phyloP scores from a whole-genome alignment of 2,329 filamentous ascomycete species.

The Cylindrodendrum hubeiense region DNA sequence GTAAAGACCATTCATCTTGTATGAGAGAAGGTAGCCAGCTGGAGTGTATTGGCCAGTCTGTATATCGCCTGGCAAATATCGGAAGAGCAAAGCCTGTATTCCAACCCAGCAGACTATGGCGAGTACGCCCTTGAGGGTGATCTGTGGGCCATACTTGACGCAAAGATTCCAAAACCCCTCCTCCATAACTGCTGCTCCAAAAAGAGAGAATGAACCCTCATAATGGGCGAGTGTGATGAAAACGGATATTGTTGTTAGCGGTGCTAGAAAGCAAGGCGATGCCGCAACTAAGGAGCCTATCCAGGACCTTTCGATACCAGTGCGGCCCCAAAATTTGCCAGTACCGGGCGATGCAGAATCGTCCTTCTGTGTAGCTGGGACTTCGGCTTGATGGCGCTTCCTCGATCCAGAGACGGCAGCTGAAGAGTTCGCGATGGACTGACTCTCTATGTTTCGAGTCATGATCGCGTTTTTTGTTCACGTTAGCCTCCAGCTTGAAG shows the following conservation, averaged over 20 bases:
- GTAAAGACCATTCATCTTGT: slow-evolving; percentile 56
- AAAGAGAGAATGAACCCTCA: slow-evolving; percentile 34
- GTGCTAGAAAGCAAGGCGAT: slow-evolving; percentile 39
- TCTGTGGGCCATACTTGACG: slow-evolving; percentile 28
- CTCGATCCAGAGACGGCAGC: background rate
- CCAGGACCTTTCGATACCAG: slow-evolving; percentile 40
- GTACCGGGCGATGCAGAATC: background rate
- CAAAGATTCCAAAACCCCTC: slow-evolving; percentile 36
- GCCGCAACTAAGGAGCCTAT: slow-evolving; percentile 37
- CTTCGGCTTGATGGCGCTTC: slow-evolving; percentile 1
- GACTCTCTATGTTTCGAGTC: too few species aligned
- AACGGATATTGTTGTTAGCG: slow-evolving; percentile 36
- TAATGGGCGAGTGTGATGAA: slow-evolving; percentile 40
- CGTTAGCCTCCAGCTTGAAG: too few species aligned
- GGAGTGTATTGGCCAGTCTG: slow-evolving; percentile 57
- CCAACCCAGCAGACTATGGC: slow-evolving; percentile 28
- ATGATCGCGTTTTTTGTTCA: too few species aligned
- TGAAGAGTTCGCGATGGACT: slow-evolving; percentile 22
- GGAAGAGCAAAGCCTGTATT: slow-evolving; percentile 32
- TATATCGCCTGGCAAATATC: slow-evolving; percentile 23
- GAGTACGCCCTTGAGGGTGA: slow-evolving; percentile 28
- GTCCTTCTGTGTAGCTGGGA: background rate
- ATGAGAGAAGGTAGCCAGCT: slow-evolving; percentile 56
- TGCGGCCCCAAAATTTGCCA: slow-evolving; percentile 40
- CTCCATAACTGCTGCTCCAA: slow-evolving; percentile 12